Percentiles rank a stretch among this genome's conserved stretches.
Evolutionary conservation across 2,329 filamentous ascomycete genomes (phyloP).

Genomic region (Paecilomyces formosus): DNA sequence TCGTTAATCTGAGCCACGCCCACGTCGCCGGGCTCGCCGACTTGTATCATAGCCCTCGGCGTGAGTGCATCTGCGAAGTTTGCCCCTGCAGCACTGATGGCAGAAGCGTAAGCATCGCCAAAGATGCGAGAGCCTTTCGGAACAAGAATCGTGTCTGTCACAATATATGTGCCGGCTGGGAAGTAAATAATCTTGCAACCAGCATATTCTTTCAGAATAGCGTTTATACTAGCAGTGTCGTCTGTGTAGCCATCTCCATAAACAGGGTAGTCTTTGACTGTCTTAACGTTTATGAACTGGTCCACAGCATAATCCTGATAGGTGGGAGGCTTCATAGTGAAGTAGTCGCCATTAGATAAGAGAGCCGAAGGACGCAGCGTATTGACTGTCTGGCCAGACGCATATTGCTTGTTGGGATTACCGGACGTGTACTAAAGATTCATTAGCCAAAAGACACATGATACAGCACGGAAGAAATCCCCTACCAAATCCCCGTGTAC

Average conservation of each 20-base stretch:
- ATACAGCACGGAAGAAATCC: slow-evolving; percentile 1
- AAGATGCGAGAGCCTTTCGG: slow-evolving; percentile 45
- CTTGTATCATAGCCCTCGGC: slow-evolving; percentile 43
- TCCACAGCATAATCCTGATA: slow-evolving; percentile 35
- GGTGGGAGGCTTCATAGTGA: slow-evolving; percentile 35
- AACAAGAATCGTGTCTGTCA: slow-evolving; percentile 40
- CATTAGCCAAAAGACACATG: not conserved
- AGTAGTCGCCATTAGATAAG: slow-evolving; percentile 30
- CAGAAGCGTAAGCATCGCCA: slow-evolving; percentile 46
- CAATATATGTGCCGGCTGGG: slow-evolving; percentile 30
- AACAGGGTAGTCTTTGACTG: slow-evolving; percentile 30
- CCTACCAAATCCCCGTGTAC: slow-evolving; percentile 24
- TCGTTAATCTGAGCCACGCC: slow-evolving; percentile 47
- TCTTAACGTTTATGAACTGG: slow-evolving; percentile 42
- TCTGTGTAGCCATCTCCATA: slow-evolving; percentile 37
- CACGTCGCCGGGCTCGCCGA: slow-evolving; percentile 45
- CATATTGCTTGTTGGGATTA: slow-evolving; percentile 16
- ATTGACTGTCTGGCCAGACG: slow-evolving; percentile 20
- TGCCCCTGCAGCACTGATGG: slow-evolving; percentile 42
- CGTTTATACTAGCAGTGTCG: slow-evolving; percentile 30
- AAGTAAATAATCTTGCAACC: slow-evolving; percentile 24
- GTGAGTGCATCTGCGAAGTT: slow-evolving; percentile 37
- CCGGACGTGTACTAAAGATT: slow-evolving; percentile 5
- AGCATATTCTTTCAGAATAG: slow-evolving; percentile 22
- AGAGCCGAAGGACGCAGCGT: slow-evolving; percentile 25